Base-by-base conservation (phyloP, 441 rosid genomes). In the Raphanus hybrid region DNA sequence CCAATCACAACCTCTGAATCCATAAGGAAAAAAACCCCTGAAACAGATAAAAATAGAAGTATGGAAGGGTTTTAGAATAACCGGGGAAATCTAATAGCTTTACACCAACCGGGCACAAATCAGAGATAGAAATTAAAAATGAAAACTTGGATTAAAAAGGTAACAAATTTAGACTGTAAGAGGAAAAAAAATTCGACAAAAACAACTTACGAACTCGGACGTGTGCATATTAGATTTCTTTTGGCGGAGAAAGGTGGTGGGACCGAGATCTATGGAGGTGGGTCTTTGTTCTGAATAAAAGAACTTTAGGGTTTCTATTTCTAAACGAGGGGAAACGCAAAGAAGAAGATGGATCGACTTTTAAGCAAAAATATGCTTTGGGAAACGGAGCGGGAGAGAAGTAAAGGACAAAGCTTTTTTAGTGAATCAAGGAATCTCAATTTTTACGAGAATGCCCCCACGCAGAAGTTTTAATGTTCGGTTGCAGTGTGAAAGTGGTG, bases 371-470 rank as follows among this genome's bases (percentile, higher is more conserved):
- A 70, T 10, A 12, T 10, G 20, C 74, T 61, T 71, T 37, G 67
- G 75, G 67, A 60, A 39, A 39, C 20, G 75, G 57, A 60, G 68
- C 58, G 67, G 66, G 39, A 35, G 66, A 59, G 67, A n/a, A 23
- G 23, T 41, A n/a, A 41, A 41, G 67, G 48, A 41, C 45, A 29
- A 71, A 43, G 45, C 5, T 29, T 29, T 29, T 29, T 29, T 29
- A 20, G n/a, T 4, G 10, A 20, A 20, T 20, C 0, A 57, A 18
- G n/a, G 61, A 57, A 57, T 20, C 11, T 58, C 3, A 6, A 20
- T 58, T 11, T 10, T 57, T 57, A 70, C 74, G 20, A 69, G 12
- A 57, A 16, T 0, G 54, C 64, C 74, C 58, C 65, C 5, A 2
- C 32, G 32, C 39, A 35, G 39, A 35, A 35, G 39, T 18, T 16